Evolutionary conservation across 2,329 filamentous ascomycete species (phyloP).

Genomic region (Pseudogymnoascus sp.): DNA sequence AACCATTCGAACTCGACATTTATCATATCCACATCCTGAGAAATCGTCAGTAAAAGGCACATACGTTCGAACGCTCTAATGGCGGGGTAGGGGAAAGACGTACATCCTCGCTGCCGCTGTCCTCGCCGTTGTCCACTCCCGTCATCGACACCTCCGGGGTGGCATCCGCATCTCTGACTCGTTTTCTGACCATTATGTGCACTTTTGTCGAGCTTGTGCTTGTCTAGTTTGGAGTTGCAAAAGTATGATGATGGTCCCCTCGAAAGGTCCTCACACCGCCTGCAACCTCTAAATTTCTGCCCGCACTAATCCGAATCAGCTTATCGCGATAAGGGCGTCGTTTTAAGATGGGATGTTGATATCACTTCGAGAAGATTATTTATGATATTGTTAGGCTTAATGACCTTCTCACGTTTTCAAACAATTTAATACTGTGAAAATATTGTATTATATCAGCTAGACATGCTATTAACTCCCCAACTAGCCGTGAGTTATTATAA

Average conservation of each 20-base stretch:
- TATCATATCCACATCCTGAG: conserved; percentile 78
- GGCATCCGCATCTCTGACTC: conserved; percentile 26
- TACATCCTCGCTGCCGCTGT: conserved; percentile 25
- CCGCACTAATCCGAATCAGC: conserved; percentile 5
- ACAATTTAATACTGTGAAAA: too few relatives aligned
- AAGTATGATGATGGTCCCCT: background rate
- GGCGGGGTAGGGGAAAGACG: background rate
- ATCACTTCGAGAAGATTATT: background rate
- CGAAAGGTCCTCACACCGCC: conserved; percentile 6
- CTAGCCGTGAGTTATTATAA: background rate
- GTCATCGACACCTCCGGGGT: conserved; percentile 23
- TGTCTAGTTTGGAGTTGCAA: conserved; percentile 2
- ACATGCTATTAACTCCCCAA: background rate
- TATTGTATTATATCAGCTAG: background rate
- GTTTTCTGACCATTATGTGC: conserved; percentile 28
- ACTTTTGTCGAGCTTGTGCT: background rate
- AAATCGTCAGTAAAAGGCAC: conserved; percentile 4
- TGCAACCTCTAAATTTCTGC: conserved; percentile 9
- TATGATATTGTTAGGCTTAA: background rate
- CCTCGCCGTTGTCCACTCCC: conserved; percentile 18
- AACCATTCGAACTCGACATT: conserved; percentile 99
- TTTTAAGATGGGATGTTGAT: background rate
- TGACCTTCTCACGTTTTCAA: background rate
- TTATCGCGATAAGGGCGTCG: conserved; percentile 6
- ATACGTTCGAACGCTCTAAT: conserved; percentile 4